phyloP scores from a whole-genome alignment of 257 asterid species.

The Forsythia suspensa region DNA sequence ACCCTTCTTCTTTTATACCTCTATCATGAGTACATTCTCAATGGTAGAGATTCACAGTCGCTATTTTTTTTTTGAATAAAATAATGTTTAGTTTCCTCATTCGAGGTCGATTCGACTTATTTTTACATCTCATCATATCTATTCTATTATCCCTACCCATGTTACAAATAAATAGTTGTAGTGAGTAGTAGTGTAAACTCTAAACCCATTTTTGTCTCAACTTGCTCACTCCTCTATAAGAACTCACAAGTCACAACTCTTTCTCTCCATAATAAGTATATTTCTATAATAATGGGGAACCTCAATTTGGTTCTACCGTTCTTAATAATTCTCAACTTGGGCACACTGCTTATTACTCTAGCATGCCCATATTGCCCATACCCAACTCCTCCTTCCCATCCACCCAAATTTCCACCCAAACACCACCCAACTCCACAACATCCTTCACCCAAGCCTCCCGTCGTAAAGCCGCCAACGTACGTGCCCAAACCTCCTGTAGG shows the following conservation, averaged over 20 bases:
- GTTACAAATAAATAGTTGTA: too few species aligned
- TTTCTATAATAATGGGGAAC: conserved; percentile 30
- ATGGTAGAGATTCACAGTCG: too few species aligned
- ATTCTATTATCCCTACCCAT: too few species aligned
- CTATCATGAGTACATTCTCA: too few species aligned
- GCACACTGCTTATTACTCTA: conserved; percentile 37
- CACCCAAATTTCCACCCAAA: conserved; percentile 42
- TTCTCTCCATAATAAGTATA: background rate
- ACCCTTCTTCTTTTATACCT: too few species aligned
- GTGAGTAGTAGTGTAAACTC: too few species aligned
- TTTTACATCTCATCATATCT: too few species aligned
- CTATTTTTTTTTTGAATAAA: too few species aligned
- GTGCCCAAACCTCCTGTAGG: conserved; percentile 19
- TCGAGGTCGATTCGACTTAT: too few species aligned
- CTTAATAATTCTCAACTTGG: conserved; percentile 42
- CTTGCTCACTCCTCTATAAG: background rate
- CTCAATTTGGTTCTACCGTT: conserved; percentile 23
- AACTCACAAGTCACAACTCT: background rate
- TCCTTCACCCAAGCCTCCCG: conserved; percentile 27
- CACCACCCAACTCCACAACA: conserved; percentile 15
- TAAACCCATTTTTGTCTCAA: background rate
- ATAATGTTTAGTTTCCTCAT: too few species aligned
- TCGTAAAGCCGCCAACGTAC: conserved; percentile 19
- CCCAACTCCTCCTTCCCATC: conserved; percentile 41
- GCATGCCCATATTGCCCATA: conserved; percentile 62